Evolutionary conservation across 139 green algal genomes (phyloP), one percentile per base, ranked within the genome.

Genomic region (Desmodesmus armatus): DNA sequence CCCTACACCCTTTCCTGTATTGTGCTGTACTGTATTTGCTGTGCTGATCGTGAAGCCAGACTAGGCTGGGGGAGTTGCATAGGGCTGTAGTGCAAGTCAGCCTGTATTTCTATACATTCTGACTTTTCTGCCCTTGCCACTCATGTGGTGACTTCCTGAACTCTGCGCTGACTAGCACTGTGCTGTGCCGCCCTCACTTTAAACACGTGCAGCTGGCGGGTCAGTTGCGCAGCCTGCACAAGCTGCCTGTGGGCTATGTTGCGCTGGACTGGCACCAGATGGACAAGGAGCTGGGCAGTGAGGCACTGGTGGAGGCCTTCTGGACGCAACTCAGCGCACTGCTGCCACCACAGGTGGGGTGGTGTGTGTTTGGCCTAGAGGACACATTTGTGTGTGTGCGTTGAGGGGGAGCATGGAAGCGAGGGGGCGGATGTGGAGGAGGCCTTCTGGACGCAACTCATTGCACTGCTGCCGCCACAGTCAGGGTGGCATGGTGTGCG

Each of bases 251-350:
- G 49, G 62, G 33, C 25, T 86, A 86, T 49, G 55, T 86, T 3
- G 80, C 80, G 6, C 80, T 86, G 60, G 97, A 99, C 92, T 99
- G 97, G 97, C 97, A 99, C 87, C 96, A 95, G 73, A 95, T 95
- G 87, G 94, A 97, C 77, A 97, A 96, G 88, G 81, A 92, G 63
- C 85, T 99, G 41, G 94, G 92, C 27, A 96, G 98, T 86, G 87
- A 93, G 69, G 92, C 88, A 51, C 93, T 96, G 3, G 94, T 99
- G 35, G 96, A 98, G 84, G 96, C 91, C 0, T 94, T 99, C 75
- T 99, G 97, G 97, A 78, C 81, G 37, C 80, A 91, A n/a, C 90
- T 98, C 49, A 81, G 91, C 53, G 72, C 81, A 17, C 31, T 86
- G 51, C 41, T 76, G 40, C 81, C 81, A 4, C 40, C 25, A 23